Conservation (phyloP, 129 eudicot genomes). For the Dittrichia graveolens region DNA sequence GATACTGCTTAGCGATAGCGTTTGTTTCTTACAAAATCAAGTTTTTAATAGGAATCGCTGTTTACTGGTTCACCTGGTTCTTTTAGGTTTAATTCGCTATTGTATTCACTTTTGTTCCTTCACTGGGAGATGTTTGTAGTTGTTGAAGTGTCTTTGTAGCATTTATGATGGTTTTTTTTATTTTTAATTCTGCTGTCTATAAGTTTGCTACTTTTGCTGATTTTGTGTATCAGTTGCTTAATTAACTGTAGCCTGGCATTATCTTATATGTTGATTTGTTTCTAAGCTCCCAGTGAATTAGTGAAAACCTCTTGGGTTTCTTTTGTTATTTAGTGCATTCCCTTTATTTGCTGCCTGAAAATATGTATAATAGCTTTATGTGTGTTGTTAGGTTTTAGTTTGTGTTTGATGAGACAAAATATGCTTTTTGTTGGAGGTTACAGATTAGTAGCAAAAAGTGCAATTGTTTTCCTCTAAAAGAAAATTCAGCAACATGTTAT, state of each 20-base stretch:
- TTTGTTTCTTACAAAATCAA: too few species aligned
- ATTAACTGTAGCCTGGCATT: constrained; percentile 13
- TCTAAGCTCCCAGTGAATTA: neutral
- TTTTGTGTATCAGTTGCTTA: neutral
- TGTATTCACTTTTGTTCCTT: neutral
- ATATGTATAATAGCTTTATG: constrained; percentile 13
- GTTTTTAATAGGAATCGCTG: too few species aligned
- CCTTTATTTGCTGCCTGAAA: neutral
- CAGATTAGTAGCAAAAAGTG: constrained; percentile 17
- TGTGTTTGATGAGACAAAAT: constrained; percentile 24
- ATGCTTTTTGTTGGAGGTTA: constrained; percentile 18
- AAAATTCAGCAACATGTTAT: constrained; percentile 9
- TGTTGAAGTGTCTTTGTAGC: constrained; percentile 14
- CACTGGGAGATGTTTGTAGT: constrained; percentile 9
- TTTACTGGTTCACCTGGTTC: neutral
- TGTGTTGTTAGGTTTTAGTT: constrained; percentile 11
- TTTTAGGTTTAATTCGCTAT: constrained; percentile 8
- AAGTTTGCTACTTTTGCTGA: neutral
- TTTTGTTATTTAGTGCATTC: neutral
- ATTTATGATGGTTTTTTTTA: constrained; percentile 1
- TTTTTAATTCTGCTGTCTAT: neutral
- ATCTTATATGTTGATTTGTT: constrained; percentile 22
- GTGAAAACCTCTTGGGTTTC: neutral
- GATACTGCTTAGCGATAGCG: too few species aligned
- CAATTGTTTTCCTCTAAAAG: constrained; percentile 16